phyloP scores from a whole-genome alignment of 352 stramenopile species.

The Phytophthora crassamura region DNA sequence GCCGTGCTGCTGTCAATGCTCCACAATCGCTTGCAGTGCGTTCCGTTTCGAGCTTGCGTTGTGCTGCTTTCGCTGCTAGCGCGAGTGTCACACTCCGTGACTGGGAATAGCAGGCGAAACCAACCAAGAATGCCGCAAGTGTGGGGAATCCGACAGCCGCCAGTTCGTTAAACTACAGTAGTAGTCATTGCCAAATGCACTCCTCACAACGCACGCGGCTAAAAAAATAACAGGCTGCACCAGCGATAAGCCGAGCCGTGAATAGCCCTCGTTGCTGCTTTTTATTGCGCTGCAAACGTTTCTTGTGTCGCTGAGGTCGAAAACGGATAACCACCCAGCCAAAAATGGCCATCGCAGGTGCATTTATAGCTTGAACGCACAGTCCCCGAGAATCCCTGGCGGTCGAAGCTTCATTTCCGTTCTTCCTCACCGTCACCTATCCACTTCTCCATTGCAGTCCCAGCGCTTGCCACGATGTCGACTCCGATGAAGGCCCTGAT shows the following conservation, averaged over 20 bases:
- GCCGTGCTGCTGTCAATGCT: no score
- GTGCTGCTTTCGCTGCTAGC: no score
- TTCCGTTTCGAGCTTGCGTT: no score
- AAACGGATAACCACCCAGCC: conserved; percentile 20
- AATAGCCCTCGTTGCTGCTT: conserved; percentile 15
- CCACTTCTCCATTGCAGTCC: not conserved
- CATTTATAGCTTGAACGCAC: conserved; percentile 9
- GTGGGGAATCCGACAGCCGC: conserved; percentile 4
- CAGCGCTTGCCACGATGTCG: conserved; percentile 38
- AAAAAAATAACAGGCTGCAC: not conserved
- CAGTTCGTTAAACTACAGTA: conserved; percentile 19
- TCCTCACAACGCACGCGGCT: no score
- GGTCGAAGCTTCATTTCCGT: conserved; percentile 28
- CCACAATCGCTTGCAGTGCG: no score
- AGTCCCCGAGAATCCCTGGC: conserved; percentile 7
- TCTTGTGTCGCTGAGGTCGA: conserved; percentile 11
- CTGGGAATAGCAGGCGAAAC: conserved; percentile 12
- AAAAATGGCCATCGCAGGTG: conserved; percentile 18
- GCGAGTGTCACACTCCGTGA: no score
- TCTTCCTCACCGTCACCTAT: conserved; percentile 22
- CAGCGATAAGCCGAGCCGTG: not conserved
- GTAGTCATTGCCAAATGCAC: no score
- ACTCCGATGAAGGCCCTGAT: conserved; percentile 78
- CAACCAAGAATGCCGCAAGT: conserved; percentile 4
- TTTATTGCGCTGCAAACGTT: conserved; percentile 18